Base-by-base conservation (phyloP, 257 asterid genomes). In the Primulina huaijiensis region DNA sequence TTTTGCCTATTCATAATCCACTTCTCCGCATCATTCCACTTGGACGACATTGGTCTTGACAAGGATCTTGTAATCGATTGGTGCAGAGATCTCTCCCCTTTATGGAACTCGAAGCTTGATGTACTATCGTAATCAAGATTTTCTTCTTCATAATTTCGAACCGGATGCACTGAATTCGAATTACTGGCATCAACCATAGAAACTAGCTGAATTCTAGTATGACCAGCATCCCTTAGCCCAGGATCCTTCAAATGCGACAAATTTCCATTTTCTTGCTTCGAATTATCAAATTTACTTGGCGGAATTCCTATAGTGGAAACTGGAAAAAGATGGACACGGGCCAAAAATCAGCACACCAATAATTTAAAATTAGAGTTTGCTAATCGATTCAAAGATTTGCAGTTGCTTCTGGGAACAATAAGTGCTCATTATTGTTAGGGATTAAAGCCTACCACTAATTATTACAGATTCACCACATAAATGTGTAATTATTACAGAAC, bases 1-100 rank as follows among this genome's bases (percentile, higher is more conserved):
- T 74, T 88, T 61, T 90, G 96, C 82, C 82, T 82, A 82, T 78
- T 90, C 87, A 89, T 83, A 71, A 93, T 93, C 99, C 99, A 93
- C 85, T 93, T 90, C 89, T 93, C 97, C 1, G 97, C 99, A 68
- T 93, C 97, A 50, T 93, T 85, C 99, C 99, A 93, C 83, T 93
- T 93, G 9, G 99, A 93, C 1, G 99, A 73, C 83, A 93, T 81
- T 3, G 96, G 96, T 68, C 96, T 84, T 1, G 95, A 76, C 50
- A 87, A 80, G 31, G 92, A 87, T 64, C 96, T 77, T 7, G 87
- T 40, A 38, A 80, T 33, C 6, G 86, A 82, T 69, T 84, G 94
- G 70, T 84, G 96, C 61, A 82, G 83, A 27, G 92, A 76, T 63
- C 92, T 86, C 81, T 93, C 99, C 66, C 95, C 97, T 76, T 82